phyloP scores from a whole-genome alignment of 2,329 filamentous ascomycete genomes.

The Colletotrichum sp. region DNA sequence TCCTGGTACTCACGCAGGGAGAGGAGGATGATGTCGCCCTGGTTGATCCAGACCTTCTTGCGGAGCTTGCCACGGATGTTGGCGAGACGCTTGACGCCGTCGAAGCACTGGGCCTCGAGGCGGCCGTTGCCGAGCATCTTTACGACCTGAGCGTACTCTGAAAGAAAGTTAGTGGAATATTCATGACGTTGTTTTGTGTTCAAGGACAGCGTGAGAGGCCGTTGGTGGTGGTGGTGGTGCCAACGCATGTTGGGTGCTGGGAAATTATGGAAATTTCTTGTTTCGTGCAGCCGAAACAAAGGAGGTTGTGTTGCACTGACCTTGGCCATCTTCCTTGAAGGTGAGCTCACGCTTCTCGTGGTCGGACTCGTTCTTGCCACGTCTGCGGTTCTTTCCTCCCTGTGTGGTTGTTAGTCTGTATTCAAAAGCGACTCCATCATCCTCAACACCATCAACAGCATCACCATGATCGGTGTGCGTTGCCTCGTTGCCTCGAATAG shows the following conservation, averaged over 20 bases:
- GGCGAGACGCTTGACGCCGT: slow-evolving; percentile 82
- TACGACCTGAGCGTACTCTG: slow-evolving; percentile 89
- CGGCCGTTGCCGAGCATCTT: slow-evolving; percentile 98
- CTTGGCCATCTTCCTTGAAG: slow-evolving; percentile 98
- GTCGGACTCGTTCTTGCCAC: slow-evolving; percentile 99
- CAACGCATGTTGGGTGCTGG: neutral
- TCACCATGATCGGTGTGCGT: slow-evolving; percentile 8
- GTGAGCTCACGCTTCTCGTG: slow-evolving; percentile 98
- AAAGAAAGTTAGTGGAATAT: neutral
- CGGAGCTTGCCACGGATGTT: slow-evolving; percentile 86
- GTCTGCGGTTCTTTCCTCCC: slow-evolving; percentile 98
- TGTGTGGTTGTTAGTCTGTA: slow-evolving; percentile 41
- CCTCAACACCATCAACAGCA: neutral
- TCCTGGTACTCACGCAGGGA: slow-evolving; percentile 92
- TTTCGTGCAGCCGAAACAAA: neutral
- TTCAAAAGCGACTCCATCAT: neutral
- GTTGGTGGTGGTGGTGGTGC: neutral
- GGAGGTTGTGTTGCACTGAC: slow-evolving; percentile 39
- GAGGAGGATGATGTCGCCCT: slow-evolving; percentile 90
- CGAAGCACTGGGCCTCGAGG: slow-evolving; percentile 92
- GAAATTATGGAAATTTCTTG: neutral
- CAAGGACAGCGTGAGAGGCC: neutral
- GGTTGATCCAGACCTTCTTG: slow-evolving; percentile 99
- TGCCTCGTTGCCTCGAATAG: neutral
- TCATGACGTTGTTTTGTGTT: neutral